These are phyloP conservation scores for Globisporangium canariense DNA, from an alignment of 352 stramenopile species.

Conservation along the genomic window DNA sequence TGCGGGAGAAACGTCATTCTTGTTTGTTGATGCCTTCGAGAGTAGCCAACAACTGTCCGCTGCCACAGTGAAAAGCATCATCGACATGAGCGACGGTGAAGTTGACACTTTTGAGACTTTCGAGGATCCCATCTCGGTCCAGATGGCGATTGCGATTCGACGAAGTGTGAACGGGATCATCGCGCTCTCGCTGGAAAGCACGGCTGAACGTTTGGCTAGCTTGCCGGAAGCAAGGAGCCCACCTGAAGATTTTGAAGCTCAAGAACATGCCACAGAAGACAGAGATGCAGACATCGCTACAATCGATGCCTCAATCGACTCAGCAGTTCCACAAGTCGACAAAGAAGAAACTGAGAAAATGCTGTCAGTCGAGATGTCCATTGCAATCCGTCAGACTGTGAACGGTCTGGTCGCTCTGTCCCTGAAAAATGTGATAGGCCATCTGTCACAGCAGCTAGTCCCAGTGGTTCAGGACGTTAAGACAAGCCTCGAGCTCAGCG, in stretches of 20 bases:
- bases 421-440: constrained; percentile 9
- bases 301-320: not conserved
- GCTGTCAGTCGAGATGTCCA: constrained; percentile 12
- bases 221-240: not conserved
- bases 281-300: not conserved
- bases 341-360: not conserved
- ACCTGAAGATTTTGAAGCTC: not conserved
- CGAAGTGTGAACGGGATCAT: constrained; percentile 35
- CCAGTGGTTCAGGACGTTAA: no score
- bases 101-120: not conserved
- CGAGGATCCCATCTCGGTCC: constrained; percentile 21
- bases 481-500: no score
- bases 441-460: not conserved
- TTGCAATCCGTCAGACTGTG: constrained; percentile 14
- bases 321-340: not conserved
- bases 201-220: constrained; percentile 18
- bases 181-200: constrained; percentile 30
- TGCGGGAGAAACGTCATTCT: not conserved
- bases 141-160: constrained; percentile 39
- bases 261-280: not conserved
- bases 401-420: constrained; percentile 12
- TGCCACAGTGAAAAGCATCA: not conserved
- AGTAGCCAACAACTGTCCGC: not conserved
- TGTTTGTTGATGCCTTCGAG: not conserved
- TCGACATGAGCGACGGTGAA: not conserved